Evolutionary conservation across 768 basidiomycete genomes (phyloP).

Genomic region (Agrocybe chaxingu): DNA sequence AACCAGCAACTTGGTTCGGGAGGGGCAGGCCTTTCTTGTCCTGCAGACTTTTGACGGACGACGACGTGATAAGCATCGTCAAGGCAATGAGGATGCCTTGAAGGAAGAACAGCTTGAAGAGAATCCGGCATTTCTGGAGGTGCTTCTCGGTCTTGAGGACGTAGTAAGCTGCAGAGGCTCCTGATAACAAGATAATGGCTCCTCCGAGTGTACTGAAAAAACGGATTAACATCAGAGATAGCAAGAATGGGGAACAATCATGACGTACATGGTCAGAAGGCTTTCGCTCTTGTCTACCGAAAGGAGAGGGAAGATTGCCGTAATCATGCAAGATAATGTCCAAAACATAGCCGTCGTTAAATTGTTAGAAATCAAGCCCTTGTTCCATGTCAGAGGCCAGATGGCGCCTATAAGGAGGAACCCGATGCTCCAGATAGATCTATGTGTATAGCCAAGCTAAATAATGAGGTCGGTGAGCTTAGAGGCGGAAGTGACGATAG

Average conservation of each 20-base stretch:
- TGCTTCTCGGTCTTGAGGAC: conserved; percentile 6
- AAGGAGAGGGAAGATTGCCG: conserved; percentile 67
- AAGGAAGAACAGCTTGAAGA: conserved; percentile 14
- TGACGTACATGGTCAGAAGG: conserved; percentile 53
- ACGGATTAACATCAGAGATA: neutral
- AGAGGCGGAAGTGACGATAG: neutral
- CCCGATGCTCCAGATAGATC: conserved; percentile 70
- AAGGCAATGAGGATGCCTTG: conserved; percentile 42
- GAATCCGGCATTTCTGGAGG: neutral
- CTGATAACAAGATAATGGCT: conserved; percentile 30
- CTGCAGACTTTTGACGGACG: conserved; percentile 59
- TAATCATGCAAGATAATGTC: conserved; percentile 47
- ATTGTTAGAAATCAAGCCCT: conserved; percentile 23
- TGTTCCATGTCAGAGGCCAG: conserved; percentile 66
- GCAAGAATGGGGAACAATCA: neutral
- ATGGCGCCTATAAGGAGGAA: conserved; percentile 54
- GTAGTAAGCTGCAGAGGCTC: conserved; percentile 3
- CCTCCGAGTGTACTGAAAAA: conserved; percentile 45
- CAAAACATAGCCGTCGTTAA: conserved; percentile 34
- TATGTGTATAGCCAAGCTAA: conserved; percentile 68
- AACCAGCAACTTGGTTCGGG: conserved; percentile 58
- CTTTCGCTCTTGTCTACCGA: conserved; percentile 71
- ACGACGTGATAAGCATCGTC: conserved; percentile 51
- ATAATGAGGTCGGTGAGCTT: neutral
- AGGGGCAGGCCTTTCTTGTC: conserved; percentile 64